A percentile compares a stretch with the other conserved stretches of the same genome.
Evolutionary conservation across 1,139 yeast species (phyloP).

Genomic region (Saccharomyces hybrid): DNA sequence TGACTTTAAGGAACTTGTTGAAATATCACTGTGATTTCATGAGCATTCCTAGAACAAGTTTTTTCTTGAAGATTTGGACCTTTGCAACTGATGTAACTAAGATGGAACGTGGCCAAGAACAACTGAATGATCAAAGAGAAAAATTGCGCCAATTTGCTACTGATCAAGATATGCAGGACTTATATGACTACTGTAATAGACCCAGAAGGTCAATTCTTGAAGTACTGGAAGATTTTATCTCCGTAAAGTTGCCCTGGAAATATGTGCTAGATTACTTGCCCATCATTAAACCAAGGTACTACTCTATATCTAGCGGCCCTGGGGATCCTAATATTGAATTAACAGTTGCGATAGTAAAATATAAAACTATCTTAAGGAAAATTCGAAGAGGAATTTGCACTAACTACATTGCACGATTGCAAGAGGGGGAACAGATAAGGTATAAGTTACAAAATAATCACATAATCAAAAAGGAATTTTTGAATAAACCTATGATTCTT

Average conservation of each 20-base stretch:
- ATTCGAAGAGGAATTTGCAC: conserved; percentile 81
- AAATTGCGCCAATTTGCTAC: conserved; percentile 70
- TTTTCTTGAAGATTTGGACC: conserved; percentile 62
- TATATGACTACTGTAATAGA: conserved; percentile 82
- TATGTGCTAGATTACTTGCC: conserved; percentile 75
- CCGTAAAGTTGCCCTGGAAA: conserved; percentile 64
- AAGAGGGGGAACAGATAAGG: conserved; percentile 42
- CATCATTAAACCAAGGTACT: conserved; percentile 65
- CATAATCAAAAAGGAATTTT: conserved; percentile 25
- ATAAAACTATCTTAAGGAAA: conserved; percentile 70
- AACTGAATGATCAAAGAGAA: conserved; percentile 54
- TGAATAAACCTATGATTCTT: conserved; percentile 51
- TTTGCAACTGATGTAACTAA: conserved; percentile 47
- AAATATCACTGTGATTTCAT: conserved; percentile 74
- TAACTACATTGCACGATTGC: conserved; percentile 53
- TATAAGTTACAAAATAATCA: conserved; percentile 49
- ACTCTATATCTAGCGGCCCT: conserved; percentile 69
- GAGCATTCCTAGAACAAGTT: conserved; percentile 77
- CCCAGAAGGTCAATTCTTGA: conserved; percentile 86
- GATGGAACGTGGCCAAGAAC: conserved; percentile 26
- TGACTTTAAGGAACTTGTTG: conserved; percentile 64
- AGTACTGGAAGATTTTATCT: conserved; percentile 69
- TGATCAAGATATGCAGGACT: conserved; percentile 63
- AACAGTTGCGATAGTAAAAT: conserved; percentile 78
- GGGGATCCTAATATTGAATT: conserved; percentile 35